Evolutionary conservation across 306 rosid species (phyloP).

Genomic region (Inga oerstediana): DNA sequence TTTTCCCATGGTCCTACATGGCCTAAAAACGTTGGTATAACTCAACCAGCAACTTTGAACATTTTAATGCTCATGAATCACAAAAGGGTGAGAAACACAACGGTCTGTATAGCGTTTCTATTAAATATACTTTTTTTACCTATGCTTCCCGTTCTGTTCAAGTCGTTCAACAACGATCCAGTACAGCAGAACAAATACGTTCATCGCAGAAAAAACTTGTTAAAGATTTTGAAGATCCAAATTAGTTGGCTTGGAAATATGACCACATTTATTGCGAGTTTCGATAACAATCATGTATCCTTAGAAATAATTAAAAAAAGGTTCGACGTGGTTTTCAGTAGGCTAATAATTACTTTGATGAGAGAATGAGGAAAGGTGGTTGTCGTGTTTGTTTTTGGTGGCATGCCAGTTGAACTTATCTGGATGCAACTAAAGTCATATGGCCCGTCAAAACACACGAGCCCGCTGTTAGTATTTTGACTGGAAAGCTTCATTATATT

Average conservation of each 20-base stretch:
- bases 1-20: neutral
- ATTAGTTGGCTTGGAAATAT: constrained; percentile 24
- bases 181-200: neutral
- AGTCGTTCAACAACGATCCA: neutral
- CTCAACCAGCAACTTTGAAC: constrained; percentile 22
- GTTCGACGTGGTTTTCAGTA: neutral
- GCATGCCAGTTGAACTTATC: constrained; percentile 65
- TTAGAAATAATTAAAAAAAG: neutral
- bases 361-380: constrained; percentile 34
- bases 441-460: constrained; percentile 25
- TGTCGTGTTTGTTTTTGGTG: constrained; percentile 47
- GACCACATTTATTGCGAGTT: neutral
- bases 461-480: neutral
- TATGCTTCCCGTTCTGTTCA: neutral
- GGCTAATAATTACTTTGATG: constrained; percentile 24
- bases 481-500: neutral
- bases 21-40: neutral
- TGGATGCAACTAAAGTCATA: constrained; percentile 46
- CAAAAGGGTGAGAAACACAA: neutral
- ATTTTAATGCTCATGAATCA: neutral
- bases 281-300: constrained; percentile 6
- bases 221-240: constrained; percentile 4
- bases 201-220: neutral
- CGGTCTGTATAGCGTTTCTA: neutral
- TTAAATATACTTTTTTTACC: neutral